Evolutionary conservation across 441 rosid genomes (phyloP), one percentile per base, ranked within the genome.

Genomic region (Gossypium gossypioides): DNA sequence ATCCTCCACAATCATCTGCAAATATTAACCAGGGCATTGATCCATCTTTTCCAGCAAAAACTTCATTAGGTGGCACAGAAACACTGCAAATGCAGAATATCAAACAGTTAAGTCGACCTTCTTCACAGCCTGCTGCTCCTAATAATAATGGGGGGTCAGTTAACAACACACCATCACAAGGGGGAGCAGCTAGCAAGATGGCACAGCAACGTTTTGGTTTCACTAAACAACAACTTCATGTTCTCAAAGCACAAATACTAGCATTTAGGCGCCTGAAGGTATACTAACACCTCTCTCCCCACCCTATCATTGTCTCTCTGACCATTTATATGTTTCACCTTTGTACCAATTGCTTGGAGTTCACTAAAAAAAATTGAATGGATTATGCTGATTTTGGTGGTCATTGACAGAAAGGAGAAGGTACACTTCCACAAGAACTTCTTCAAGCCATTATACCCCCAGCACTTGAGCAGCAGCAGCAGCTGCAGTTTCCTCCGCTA

Each of bases 251-350:
- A 22, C 99, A 96, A 80, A 96, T 93, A 75, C 85, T 96, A 63
- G 99, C 97, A 74, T 96, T 96, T 78, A 87, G 98, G 81, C 89
- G 99, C 76, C 78, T 96, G 74, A 93, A 96, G 97, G 99, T 93
- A 74, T 77, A 67, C 24, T 54, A 51, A 34, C 69, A 40, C 61
- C 67, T 75, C 51, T 61, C 65, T 75, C 61, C 72, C 67, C 61
- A 66, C 67, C 56, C 59, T 63, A 61, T 69, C 44, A 12, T 42
- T 54, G 12, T 65, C 1, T 34, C 56, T 42, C 40, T 58, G 25
- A 9, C 24, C 60, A 19, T 76, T 19, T 65, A 3, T 62, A 60
- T 54, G 64, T 22, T 13, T 37, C 15, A 4, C 21, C 3, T 60
- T 24, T 67, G 52, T 71, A 13, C 29, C 13, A 16, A 62, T 18